Base-by-base conservation (phyloP, 2,329 filamentous ascomycete genomes). In the Botrytis fragariae region DNA sequence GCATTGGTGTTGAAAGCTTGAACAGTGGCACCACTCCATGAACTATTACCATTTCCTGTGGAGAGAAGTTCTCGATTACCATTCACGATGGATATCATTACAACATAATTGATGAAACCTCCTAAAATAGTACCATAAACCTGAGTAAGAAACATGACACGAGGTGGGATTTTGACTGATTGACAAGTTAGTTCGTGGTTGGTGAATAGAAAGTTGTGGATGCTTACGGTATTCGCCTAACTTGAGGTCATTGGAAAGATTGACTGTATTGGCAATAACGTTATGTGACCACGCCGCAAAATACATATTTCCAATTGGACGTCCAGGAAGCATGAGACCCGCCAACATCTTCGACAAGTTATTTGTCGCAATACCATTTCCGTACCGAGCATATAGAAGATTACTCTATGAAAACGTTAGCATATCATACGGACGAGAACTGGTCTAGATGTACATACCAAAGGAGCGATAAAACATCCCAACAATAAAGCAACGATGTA, bases 211-310 rank as follows among this genome's bases (percentile, higher is more conserved):
- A 29, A 37, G 25, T 16, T 1, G 39, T 5, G 0, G 25, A 32
- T 5, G 81, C 84, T 69, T 80, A 86, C 86, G 83, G 69, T 89
- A 89, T 81, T 89, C 86, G 32, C 87, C 88, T 83, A 89, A 84
- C 80, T 89, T 89, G 37, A 89, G 78, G 74, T 88, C 86, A 64
- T 84, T 85, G 54, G 82, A 86, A 10, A 89, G 80, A 71, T 81
- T 85, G 62, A 89, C 84, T 0, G 83, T 81, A 68, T 87, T 87
- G 3, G 72, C 20, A 67, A 89, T 88, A 67, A 89, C 85, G 54
- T 85, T 87, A 79, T 89, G 87, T 1, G 87, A 89, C 87, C 87
- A 89, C 18, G 85, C 84, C 12, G 87, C 85, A 77, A 86, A 86
- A 76, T 84, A 85, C 80, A 85, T 82, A 73, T 85, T 84, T 14